These are phyloP conservation scores for Abrus pulchellus DNA, from an alignment of 306 rosid genomes.

Conservation along the genomic window DNA sequence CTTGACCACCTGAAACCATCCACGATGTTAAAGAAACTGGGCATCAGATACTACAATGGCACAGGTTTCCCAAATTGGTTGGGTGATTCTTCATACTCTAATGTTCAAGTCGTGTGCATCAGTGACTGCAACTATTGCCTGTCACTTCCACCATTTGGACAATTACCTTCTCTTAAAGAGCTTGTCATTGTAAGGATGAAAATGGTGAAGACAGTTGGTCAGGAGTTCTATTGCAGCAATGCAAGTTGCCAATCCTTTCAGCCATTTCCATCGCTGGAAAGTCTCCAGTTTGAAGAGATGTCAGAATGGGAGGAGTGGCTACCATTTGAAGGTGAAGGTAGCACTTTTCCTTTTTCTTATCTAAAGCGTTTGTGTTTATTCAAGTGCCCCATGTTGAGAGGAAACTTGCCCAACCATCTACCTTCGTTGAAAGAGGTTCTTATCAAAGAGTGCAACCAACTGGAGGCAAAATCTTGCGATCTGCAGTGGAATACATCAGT, in stretches of 20 bases:
- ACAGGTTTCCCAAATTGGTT: conserved; percentile 18
- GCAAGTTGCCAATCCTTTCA: background rate
- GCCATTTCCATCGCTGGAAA: conserved; percentile 20
- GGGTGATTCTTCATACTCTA: conserved; percentile 25
- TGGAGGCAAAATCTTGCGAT: background rate
- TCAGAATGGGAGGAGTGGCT: conserved; percentile 27
- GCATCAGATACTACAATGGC: conserved; percentile 7
- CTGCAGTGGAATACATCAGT: conserved; percentile 31
- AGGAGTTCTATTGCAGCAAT: conserved; percentile 7
- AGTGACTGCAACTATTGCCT: conserved; percentile 18
- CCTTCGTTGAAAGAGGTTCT: background rate
- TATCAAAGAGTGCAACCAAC: conserved; percentile 14
- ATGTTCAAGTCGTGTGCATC: background rate
- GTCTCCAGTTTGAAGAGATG: conserved; percentile 12
- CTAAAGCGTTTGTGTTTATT: background rate
- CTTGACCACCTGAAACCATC: conserved; percentile 7
- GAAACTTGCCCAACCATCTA: conserved; percentile 1
- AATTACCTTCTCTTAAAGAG: background rate
- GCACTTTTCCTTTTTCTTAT: background rate
- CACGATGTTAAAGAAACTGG: conserved; percentile 8
- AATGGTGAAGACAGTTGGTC: conserved; percentile 16
- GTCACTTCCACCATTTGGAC: conserved; percentile 16
- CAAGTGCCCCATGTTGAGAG: conserved; percentile 20
- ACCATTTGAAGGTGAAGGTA: conserved; percentile 4
- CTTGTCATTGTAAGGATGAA: background rate